phyloP scores from a whole-genome alignment of 305 asterid genomes.

The Solanum hybrid region DNA sequence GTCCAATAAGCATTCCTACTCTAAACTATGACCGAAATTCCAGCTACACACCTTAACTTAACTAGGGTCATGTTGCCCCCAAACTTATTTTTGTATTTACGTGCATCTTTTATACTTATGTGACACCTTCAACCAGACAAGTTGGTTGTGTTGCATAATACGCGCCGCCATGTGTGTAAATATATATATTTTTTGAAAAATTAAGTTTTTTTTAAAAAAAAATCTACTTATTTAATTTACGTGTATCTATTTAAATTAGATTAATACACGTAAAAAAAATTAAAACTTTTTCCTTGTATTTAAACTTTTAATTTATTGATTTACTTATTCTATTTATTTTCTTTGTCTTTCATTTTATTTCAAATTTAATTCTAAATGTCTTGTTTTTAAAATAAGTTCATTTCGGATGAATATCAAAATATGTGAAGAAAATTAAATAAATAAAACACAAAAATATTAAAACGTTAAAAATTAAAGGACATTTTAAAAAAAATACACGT shows the following conservation, averaged over 20 bases:
- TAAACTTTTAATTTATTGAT: not conserved
- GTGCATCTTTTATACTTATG: not conserved
- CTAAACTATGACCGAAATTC: not conserved
- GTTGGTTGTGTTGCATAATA: not conserved
- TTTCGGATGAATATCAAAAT: too few relatives aligned
- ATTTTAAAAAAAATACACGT: not conserved
- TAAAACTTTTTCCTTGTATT: not conserved
- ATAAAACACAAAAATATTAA: not conserved
- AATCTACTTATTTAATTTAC: not conserved
- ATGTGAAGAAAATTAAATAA: not conserved
- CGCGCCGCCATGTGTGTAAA: not conserved
- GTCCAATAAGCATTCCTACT: not conserved
- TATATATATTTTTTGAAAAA: too few relatives aligned
- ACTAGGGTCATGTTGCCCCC: not conserved
- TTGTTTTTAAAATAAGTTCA: too few relatives aligned
- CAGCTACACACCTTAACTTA: not conserved
- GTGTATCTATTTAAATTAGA: not conserved
- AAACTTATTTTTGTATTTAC: not conserved
- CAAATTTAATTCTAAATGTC: not conserved
- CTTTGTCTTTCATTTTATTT: not conserved
- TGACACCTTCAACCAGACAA: not conserved
- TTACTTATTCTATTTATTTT: not conserved
- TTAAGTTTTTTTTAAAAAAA: too few relatives aligned
- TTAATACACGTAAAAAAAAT: too few relatives aligned
- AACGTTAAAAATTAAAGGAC: not conserved